Percentiles rank a stretch among this genome's conserved stretches.
Evolutionary conservation across 75 land plant genomes (phyloP).

Genomic region (Picea glauca): DNA sequence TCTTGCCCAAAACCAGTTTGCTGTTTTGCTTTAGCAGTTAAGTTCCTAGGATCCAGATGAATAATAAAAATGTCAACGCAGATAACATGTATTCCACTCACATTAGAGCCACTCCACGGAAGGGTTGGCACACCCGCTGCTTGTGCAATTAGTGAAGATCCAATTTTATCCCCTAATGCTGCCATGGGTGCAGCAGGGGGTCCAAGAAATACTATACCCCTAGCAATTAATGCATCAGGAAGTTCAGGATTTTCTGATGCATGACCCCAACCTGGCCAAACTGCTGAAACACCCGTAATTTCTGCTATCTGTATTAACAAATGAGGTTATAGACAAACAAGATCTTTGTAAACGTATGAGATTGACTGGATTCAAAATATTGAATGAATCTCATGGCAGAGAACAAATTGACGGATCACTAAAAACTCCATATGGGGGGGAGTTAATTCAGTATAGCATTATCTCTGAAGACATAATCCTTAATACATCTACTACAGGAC

Average conservation of each 20-base stretch:
- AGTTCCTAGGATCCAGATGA: background rate
- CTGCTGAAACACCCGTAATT: constrained; percentile 88
- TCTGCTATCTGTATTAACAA: constrained; percentile 75
- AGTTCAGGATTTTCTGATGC: constrained; percentile 98
- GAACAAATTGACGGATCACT: background rate
- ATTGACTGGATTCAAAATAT: background rate
- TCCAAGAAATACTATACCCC: constrained; percentile 86
- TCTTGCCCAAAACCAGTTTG: background rate
- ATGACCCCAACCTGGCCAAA: constrained; percentile 99
- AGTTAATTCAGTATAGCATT: background rate
- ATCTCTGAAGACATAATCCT: background rate
- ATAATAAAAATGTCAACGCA: constrained; percentile 4
- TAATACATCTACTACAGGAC: background rate
- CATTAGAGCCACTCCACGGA: constrained; percentile 99
- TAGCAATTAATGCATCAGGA: constrained; percentile 76
- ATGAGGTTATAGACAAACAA: background rate
- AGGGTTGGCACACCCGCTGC: constrained; percentile 97
- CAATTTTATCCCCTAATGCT: constrained; percentile 97
- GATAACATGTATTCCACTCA: constrained; percentile 13
- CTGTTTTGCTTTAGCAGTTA: background rate
- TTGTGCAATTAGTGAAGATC: constrained; percentile 97
- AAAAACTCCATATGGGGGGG: background rate
- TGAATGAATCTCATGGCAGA: background rate
- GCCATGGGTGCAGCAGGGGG: constrained; percentile 95
- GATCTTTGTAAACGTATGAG: background rate